These are phyloP conservation scores for Porphyrellus sp. DNA, from an alignment of 1,284 basidiomycete genomes.

Conservation along the genomic window DNA sequence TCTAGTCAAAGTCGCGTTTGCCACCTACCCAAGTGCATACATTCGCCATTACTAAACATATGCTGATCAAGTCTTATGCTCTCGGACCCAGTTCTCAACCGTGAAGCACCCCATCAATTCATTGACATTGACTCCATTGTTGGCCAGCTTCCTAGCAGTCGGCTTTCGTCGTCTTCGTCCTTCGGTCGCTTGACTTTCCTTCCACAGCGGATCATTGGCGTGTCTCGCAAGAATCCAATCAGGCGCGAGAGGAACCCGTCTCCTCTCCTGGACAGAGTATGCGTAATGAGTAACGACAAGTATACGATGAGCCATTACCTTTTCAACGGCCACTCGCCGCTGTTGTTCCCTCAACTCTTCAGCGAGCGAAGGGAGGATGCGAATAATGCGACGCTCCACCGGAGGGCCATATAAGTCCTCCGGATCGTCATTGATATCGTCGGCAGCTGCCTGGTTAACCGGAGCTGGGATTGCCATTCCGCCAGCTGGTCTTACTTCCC, in stretches of 20 bases:
- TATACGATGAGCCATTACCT: conserved; percentile 14
- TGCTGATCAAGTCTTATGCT: conserved; percentile 5
- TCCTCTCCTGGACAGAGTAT: conserved; percentile 13
- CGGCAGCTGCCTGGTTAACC: neutral
- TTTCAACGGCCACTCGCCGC: conserved; percentile 12
- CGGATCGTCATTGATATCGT: conserved; percentile 18
- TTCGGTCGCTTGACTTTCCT: neutral
- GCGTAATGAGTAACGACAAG: conserved; percentile 1
- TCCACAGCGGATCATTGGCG: conserved; percentile 24
- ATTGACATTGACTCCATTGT: conserved; percentile 14
- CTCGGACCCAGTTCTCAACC: conserved; percentile 9
- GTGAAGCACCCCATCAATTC: conserved; percentile 20
- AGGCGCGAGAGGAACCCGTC: conserved; percentile 20
- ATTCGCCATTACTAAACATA: neutral
- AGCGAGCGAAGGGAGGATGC: conserved; percentile 27
- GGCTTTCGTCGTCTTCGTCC: conserved; percentile 20
- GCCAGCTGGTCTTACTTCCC: neutral
- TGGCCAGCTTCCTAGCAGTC: conserved; percentile 14
- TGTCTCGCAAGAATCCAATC: conserved; percentile 28
- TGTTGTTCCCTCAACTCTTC: conserved; percentile 28
- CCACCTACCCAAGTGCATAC: neutral
- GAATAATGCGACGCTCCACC: conserved; percentile 27
- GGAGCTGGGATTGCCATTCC: neutral
- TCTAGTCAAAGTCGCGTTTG: neutral
- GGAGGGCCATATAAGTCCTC: conserved; percentile 31